Conservation (phyloP, 1,139 yeast species). For the Lodderomyces elongisporus region DNA sequence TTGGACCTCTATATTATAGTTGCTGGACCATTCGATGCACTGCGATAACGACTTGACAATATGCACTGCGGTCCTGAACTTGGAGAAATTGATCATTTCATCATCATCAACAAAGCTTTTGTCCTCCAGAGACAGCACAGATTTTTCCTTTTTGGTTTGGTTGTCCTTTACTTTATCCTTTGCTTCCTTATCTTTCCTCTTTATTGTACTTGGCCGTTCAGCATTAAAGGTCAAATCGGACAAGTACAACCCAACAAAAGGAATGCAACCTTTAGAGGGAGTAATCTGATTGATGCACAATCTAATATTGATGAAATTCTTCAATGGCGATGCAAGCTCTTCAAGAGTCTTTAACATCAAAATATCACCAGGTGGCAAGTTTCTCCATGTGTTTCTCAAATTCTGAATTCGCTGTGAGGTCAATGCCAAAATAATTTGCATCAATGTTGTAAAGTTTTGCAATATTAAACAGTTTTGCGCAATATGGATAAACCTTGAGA, state of each 20-base stretch:
- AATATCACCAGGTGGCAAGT: conserved; percentile 52
- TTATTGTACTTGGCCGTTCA: conserved; percentile 53
- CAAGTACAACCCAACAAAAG: conserved; percentile 80
- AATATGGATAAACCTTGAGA: conserved; percentile 77
- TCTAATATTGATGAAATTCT: conserved; percentile 63
- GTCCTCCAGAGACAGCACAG: no score
- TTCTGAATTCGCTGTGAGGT: conserved; percentile 64
- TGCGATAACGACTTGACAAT: conserved; percentile 77
- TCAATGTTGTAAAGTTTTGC: conserved; percentile 81
- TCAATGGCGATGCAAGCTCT: conserved; percentile 57
- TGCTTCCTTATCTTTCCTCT: conserved; percentile 3
- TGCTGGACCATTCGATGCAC: conserved; percentile 78
- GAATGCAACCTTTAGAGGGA: conserved; percentile 79
- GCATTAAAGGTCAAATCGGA: conserved; percentile 80
- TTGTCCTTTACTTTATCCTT: conserved; percentile 2
- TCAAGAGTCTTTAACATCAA: conserved; percentile 63
- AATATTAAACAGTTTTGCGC: conserved; percentile 68
- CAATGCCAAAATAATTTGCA: conserved; percentile 82
- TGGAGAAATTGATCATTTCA: conserved; percentile 65
- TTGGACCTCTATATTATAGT: conserved; percentile 48
- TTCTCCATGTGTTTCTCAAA: conserved; percentile 71
- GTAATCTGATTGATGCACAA: conserved; percentile 55
- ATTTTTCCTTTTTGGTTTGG: not conserved
- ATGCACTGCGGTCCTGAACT: conserved; percentile 71
- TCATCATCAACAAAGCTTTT: conserved; percentile 19